A percentile compares a stretch with the other conserved stretches of the same genome.
Evolutionary conservation across 225 moss, liverwort and hornwort species (phyloP).

Genomic region (Thuidium tamariscinum): DNA sequence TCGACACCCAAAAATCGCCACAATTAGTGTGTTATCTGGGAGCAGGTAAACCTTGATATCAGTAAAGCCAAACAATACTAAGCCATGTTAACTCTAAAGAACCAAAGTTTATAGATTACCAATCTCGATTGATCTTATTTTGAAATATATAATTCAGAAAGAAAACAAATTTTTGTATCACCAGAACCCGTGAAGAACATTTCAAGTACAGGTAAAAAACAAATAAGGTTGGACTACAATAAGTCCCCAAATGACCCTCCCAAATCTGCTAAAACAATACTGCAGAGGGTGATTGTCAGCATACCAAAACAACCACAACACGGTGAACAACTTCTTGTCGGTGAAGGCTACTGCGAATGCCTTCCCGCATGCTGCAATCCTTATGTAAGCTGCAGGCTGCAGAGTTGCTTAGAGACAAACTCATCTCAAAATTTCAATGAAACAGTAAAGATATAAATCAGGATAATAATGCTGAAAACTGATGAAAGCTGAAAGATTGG

Average conservation of each 20-base stretch:
- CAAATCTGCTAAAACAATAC: neutral
- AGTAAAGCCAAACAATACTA: neutral
- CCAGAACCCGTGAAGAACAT: neutral
- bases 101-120: neutral
- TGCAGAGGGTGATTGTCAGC: neutral
- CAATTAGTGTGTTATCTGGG: neutral
- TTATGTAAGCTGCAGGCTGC: constrained; percentile 35
- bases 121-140: neutral
- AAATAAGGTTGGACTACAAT: neutral
- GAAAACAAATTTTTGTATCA: neutral
- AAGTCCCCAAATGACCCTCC: neutral
- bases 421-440: neutral
- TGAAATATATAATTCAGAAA: neutral
- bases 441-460: neutral
- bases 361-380: constrained; percentile 32
- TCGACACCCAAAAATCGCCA: constrained; percentile 2
- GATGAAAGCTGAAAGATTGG: neutral
- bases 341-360: constrained; percentile 41
- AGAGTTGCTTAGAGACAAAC: constrained; percentile 16
- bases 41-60: neutral
- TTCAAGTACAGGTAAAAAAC: neutral
- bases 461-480: neutral
- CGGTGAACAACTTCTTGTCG: constrained; percentile 26
- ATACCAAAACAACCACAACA: constrained; percentile 17
- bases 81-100: neutral